Evolutionary conservation across 495 filamentous ascomycete genomes (phyloP), one percentile per base, ranked within the genome.

Genomic region (Trypethelium eluteriae): DNA sequence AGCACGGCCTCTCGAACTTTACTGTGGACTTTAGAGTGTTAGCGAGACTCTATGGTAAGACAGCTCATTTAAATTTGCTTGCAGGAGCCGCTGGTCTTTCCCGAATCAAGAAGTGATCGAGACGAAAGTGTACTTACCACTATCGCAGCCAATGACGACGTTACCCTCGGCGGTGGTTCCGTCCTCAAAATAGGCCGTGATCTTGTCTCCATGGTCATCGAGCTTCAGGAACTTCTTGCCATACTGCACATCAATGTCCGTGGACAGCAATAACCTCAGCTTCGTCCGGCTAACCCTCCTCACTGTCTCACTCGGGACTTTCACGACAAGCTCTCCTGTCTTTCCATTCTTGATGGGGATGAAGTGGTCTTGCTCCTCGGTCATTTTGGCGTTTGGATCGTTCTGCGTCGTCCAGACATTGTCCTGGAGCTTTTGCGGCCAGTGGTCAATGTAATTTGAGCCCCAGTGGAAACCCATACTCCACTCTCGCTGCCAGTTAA

Each of bases 131-230:
- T 25, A 75, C 16, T 61, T 36, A 12, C 69, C 56, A n/a, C 73
- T 66, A 59, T 76, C 73, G 25, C 71, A 64, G 2, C 74, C 72
- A 6, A 75, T 39, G 32, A 75, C 32, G 2, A 69, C 49, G 53
- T 36, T 56, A 3, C 71, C 73, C 12, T 53, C 18, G 16, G 47
- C 69, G 32, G 39, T 59, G 34, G 65, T 68, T 12, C 69, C 73
- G 44, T 72, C 73, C 3, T 46, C 38, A 38, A 75, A 75, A 56
- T 36, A 38, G 12, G 69, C 73, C n/a, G 61, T 65, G 16, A 73
- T 65, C 16, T 25, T 14, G 9, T 38, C 38, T 32, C 62, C 67
- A 49, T 70, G 57, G 38, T 71, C 56, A 16, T 47, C 67, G 2
- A 65, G 41, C 11, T 62, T 39, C 34, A 62, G 44, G n/a, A 68